A percentile compares a stretch with the other conserved stretches of the same genome.
These are phyloP conservation scores for Pisolithus marmoratus DNA, from an alignment of 768 basidiomycete genomes.

Conservation along the genomic window DNA sequence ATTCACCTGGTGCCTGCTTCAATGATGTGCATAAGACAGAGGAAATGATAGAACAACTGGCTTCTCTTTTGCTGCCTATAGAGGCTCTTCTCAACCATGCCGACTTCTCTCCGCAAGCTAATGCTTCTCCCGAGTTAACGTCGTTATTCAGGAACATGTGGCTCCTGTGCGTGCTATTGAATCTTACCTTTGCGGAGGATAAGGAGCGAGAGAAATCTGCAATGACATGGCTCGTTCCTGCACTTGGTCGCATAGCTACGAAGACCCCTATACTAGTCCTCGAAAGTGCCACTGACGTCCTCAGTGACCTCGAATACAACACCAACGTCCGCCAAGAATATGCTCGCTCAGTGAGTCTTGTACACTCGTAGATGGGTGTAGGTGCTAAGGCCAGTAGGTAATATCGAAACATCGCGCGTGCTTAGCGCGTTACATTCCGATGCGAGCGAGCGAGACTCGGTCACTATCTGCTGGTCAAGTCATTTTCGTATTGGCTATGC, in stretches of 20 bases:
- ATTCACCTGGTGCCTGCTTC: constrained; percentile 2
- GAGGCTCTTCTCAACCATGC: constrained; percentile 75
- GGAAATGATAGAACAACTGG: constrained; percentile 82
- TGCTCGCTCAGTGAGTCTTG: constrained; percentile 54
- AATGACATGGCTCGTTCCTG: constrained; percentile 75
- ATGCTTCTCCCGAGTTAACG: constrained; percentile 54
- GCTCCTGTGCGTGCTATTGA: constrained; percentile 87
- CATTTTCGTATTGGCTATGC: constrained; percentile 78
- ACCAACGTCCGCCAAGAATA: constrained; percentile 86
- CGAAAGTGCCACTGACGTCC: constrained; percentile 77
- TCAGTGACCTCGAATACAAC: constrained; percentile 89
- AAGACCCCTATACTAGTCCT: constrained; percentile 84
- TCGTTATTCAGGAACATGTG: constrained; percentile 88
- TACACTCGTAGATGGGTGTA: not conserved
- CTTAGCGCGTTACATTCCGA: constrained; percentile 60
- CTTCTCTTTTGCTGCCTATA: constrained; percentile 84
- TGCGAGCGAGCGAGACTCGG: constrained; percentile 63
- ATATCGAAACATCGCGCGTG: constrained; percentile 59
- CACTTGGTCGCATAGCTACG: constrained; percentile 70
- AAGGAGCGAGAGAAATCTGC: constrained; percentile 50
- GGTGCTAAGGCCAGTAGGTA: constrained; percentile 42
- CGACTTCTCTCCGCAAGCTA: constrained; percentile 56
- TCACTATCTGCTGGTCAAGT: constrained; percentile 76
- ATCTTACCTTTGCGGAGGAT: constrained; percentile 50
- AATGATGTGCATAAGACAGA: constrained; percentile 45